Evolutionary conservation across 1,284 basidiomycete species (phyloP).

Genomic region (Austropuccinia psidii): DNA sequence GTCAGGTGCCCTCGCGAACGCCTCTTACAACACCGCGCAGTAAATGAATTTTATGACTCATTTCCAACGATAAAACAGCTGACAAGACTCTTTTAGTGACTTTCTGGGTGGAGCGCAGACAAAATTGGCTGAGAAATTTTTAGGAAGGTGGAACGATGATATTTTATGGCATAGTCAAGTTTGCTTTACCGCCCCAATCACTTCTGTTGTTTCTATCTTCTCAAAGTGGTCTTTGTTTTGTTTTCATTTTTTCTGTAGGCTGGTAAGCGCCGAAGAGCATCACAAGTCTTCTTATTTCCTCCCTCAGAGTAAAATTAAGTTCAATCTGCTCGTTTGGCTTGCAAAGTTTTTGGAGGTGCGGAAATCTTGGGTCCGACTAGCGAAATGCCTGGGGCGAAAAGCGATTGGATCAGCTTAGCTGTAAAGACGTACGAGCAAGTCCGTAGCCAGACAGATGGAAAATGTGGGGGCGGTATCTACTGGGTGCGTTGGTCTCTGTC

Average conservation of each 20-base stretch:
- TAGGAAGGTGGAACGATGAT: conserved; percentile 34
- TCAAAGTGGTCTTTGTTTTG: background rate
- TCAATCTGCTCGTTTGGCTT: background rate
- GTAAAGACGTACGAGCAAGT: conserved; percentile 18
- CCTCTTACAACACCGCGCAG: conserved; percentile 7
- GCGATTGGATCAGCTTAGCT: conserved; percentile 13
- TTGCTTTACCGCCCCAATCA: background rate
- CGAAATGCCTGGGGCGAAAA: background rate
- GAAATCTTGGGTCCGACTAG: conserved; percentile 18
- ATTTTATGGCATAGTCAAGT: conserved; percentile 31
- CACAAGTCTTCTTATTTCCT: background rate
- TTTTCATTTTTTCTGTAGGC: background rate
- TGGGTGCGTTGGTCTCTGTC: background rate
- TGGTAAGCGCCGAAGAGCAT: background rate
- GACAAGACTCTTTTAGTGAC: background rate
- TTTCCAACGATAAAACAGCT: background rate
- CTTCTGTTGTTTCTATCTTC: background rate
- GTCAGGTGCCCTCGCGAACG: conserved; percentile 6
- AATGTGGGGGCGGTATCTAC: conserved; percentile 28
- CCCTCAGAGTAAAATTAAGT: background rate
- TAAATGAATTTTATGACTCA: background rate
- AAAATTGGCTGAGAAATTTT: background rate
- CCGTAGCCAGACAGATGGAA: conserved; percentile 1
- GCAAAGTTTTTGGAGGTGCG: conserved; percentile 2
- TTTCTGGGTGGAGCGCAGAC: conserved; percentile 14